Percentiles rank a stretch among this genome's conserved stretches.
phyloP scores from a whole-genome alignment of 495 filamentous ascomycete species.

The Cudoniella acicularis region DNA sequence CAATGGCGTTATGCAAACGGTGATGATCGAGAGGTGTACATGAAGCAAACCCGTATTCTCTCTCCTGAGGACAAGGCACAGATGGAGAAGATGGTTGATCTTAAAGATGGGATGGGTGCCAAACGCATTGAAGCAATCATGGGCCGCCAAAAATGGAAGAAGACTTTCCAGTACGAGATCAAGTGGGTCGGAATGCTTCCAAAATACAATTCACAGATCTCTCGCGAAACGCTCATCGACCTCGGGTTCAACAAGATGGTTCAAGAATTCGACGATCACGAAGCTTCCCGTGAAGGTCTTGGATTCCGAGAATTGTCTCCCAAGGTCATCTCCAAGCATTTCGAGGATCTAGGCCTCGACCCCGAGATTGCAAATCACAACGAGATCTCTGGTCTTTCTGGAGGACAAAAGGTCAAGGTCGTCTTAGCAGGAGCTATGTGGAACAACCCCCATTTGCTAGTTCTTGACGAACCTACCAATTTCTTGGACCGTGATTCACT shows the following conservation, averaged over 20 bases:
- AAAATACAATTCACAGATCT: conserved; percentile 89
- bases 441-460: conserved; percentile 97
- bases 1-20: conserved; percentile 98
- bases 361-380: conserved; percentile 99
- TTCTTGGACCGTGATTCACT: conserved; percentile 98
- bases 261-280: conserved; percentile 98
- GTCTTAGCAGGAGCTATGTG: conserved; percentile 97
- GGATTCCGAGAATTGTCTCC: conserved; percentile 91
- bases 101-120: conserved; percentile 74
- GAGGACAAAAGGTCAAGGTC: conserved; percentile 99
- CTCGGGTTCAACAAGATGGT: conserved; percentile 88
- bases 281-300: conserved; percentile 94
- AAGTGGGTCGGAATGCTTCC: conserved; percentile 88
- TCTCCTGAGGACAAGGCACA: conserved; percentile 81
- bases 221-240: conserved; percentile 83
- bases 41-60: conserved; percentile 95
- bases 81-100: conserved; percentile 82
- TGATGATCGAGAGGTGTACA: conserved; percentile 91
- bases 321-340: conserved; percentile 93
- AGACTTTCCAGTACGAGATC: conserved; percentile 97
- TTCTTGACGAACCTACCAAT: conserved; percentile 98
- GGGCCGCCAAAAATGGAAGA: conserved; percentile 98
- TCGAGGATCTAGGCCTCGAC: conserved; percentile 93
- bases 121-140: conserved; percentile 85
- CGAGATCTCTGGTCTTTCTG: conserved; percentile 92